A percentile compares a stretch with the other conserved stretches of the same genome.
These are phyloP conservation scores for Pseudogymnoascus sp. DNA, from an alignment of 2,329 filamentous ascomycete genomes.

Conservation along the genomic window DNA sequence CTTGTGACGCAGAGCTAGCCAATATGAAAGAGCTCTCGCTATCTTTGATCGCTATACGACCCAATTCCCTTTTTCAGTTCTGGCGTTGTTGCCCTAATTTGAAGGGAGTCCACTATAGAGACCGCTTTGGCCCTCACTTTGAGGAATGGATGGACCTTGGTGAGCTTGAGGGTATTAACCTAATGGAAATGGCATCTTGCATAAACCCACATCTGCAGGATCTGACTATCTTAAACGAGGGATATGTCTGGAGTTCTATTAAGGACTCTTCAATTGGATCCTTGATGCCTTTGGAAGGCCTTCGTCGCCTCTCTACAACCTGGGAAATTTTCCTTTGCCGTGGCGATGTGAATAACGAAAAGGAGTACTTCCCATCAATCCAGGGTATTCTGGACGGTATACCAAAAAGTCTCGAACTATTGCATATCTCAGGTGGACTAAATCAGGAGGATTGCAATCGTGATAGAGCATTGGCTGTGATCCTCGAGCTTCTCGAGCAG, in stretches of 20 bases:
- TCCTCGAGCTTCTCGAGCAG: background rate
- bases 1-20: too few relatives aligned
- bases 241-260: background rate
- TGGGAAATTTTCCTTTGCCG: background rate
- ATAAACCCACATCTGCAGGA: background rate
- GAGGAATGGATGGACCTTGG: background rate
- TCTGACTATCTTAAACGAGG: background rate
- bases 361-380: too few relatives aligned
- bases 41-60: background rate
- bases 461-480: background rate
- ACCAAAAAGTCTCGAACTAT: background rate
- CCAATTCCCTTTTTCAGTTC: background rate
- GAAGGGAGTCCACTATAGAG: background rate
- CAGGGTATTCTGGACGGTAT: background rate
- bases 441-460: background rate
- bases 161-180: background rate
- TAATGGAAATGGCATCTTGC: background rate
- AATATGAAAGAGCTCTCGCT: background rate
- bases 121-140: background rate
- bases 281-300: background rate
- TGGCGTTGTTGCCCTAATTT: background rate
- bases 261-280: background rate
- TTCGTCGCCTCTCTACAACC: background rate
- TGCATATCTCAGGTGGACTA: background rate
- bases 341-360: accelerated